Conservation (phyloP, 768 basidiomycete species). For the Psilocybe subaeruginosa region DNA sequence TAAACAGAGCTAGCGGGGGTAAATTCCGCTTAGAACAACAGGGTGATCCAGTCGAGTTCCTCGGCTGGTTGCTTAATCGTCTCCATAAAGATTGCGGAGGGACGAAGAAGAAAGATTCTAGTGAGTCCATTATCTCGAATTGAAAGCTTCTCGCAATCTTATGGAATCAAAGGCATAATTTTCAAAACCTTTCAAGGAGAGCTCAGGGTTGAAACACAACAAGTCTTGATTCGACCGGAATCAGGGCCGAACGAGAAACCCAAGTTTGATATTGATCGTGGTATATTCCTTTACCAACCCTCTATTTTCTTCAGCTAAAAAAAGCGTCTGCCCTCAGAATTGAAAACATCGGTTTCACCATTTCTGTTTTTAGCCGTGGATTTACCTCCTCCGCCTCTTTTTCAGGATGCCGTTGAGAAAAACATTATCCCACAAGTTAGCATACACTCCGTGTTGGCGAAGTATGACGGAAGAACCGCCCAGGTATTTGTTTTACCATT, state of each 20-base stretch:
- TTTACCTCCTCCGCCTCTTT: slow-evolving; percentile 95
- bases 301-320: slow-evolving; percentile 5
- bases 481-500: slow-evolving; percentile 53
- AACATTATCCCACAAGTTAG: slow-evolving; percentile 99
- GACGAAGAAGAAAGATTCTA: slow-evolving; percentile 89
- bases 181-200: slow-evolving; percentile 96
- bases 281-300: slow-evolving; percentile 42
- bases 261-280: slow-evolving; percentile 92
- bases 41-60: slow-evolving; percentile 95
- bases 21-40: slow-evolving; percentile 93
- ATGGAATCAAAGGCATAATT: slow-evolving; percentile 68
- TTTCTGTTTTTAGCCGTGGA: slow-evolving; percentile 97
- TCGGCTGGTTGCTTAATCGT: slow-evolving; percentile 93
- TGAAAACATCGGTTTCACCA: slow-evolving; percentile 82
- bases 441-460: slow-evolving; percentile 85
- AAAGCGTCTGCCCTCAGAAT: slow-evolving; percentile 55
- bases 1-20: slow-evolving; percentile 83
- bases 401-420: slow-evolving; percentile 95
- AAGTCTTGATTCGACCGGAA: slow-evolving; percentile 84
- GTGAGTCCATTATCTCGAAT: slow-evolving; percentile 47
- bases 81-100: slow-evolving; percentile 94
- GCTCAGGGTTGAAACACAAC: slow-evolving; percentile 90
- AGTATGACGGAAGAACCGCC: slow-evolving; percentile 91
- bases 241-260: slow-evolving; percentile 79
- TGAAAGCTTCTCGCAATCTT: slow-evolving; percentile 18